Percentiles rank a stretch among this genome's conserved stretches.
Conservation (phyloP, 305 asterid species). For the Galium porrigens region DNA sequence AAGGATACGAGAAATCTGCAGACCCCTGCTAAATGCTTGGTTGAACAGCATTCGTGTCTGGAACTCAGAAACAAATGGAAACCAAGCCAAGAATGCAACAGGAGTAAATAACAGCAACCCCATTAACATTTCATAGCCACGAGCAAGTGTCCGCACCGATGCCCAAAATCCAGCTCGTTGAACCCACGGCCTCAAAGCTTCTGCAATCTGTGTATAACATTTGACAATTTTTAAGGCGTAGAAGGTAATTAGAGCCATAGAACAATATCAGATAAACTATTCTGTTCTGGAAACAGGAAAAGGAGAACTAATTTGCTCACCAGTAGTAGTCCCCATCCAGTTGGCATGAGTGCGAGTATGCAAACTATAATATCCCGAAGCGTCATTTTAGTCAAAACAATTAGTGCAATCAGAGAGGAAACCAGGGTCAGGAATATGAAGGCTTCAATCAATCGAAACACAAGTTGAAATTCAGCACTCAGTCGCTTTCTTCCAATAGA, state of each 20-base stretch:
- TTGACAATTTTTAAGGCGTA: slow-evolving; percentile 8
- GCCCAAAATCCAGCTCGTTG: slow-evolving; percentile 50
- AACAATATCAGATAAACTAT: neutral
- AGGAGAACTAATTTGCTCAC: slow-evolving; percentile 24
- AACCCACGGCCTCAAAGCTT: slow-evolving; percentile 53
- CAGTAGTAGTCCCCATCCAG: slow-evolving; percentile 94
- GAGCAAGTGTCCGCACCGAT: slow-evolving; percentile 62
- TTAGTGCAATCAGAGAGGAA: slow-evolving; percentile 42
- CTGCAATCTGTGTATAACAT: slow-evolving; percentile 48
- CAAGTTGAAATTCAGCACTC: slow-evolving; percentile 71
- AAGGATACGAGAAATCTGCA: slow-evolving; percentile 95
- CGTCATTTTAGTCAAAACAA: slow-evolving; percentile 61
- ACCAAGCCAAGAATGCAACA: slow-evolving; percentile 97
- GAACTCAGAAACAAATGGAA: slow-evolving; percentile 94
- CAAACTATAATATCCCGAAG: slow-evolving; percentile 60
- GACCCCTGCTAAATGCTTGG: slow-evolving; percentile 96
- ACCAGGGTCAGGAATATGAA: slow-evolving; percentile 52
- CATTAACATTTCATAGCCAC: slow-evolving; percentile 64
- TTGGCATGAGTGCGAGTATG: slow-evolving; percentile 90
- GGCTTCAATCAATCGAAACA: slow-evolving; percentile 66
- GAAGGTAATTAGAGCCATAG: neutral
- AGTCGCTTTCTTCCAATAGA: slow-evolving; percentile 62
- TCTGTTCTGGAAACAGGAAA: neutral
- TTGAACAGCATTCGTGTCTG: slow-evolving; percentile 94
- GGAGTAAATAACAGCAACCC: slow-evolving; percentile 75